Evolutionary conservation across 495 filamentous ascomycete species (phyloP), one percentile per base, ranked within the genome.

Genomic region (Aspergillus heteromorphus): DNA sequence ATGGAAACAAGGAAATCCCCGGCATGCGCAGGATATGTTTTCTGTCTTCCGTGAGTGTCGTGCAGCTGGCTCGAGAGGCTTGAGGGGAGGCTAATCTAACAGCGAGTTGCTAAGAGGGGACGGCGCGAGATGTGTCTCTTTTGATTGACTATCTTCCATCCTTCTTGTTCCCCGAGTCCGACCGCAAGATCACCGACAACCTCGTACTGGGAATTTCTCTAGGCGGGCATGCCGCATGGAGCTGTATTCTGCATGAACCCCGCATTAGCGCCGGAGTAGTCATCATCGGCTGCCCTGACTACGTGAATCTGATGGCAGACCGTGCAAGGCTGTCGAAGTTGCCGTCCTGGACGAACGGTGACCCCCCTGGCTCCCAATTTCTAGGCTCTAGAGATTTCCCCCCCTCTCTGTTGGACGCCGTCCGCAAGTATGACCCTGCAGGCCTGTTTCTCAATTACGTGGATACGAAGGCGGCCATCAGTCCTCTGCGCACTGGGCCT

Each of bases 261-360:
- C 78, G 91, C 50, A 78, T 97, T 38, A 83, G 74, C 7, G 83
- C 89, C 3, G 91, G 80, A 0, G 81, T 95, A 8, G 75, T 88
- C 20, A 79, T 96, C 30, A 87, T 98, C 49, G 93, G 92, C 14
- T 95, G 90, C 66, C 89, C 92, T 0, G 92, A 98, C 70, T 96
- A 86, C 62, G 79, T 84, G 56, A 73, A 86, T 66, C 71, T 96
- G 19, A 84, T 95, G 80, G 75, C 74, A 16, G 85, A 93, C 61
- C 88, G 91, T 6, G 91, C 91, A 1, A 72, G 81, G 19, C 71
- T 86, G 40, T 91, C 89, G 0, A 89, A 87, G 60, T 71, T 88
- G 11, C 63, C 78, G 6, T 82, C 84, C 0, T 89, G 78, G 72
- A 81, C 78, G 0, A 64, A 73, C 17, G 68, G 66, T 34, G 63